A percentile compares a stretch with the other conserved stretches of the same genome.
phyloP scores from a whole-genome alignment of 176 grass and related monocot species.

The Aegilops umbellulata region DNA sequence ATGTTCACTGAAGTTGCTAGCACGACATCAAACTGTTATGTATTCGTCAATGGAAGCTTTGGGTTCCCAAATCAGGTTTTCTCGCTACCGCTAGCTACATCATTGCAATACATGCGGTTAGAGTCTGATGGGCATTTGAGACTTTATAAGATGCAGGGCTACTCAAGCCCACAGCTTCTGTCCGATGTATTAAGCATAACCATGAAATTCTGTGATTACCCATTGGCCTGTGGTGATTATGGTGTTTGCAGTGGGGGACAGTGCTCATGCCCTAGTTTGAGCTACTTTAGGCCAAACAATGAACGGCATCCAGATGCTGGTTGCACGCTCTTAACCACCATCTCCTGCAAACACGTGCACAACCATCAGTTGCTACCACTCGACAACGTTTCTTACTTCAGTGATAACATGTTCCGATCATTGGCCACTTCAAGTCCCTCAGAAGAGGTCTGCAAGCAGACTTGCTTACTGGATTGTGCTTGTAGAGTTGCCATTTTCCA shows the following conservation, averaged over 20 bases:
- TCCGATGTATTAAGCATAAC: neutral
- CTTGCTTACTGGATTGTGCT: conserved; percentile 30
- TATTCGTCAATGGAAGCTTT: conserved; percentile 35
- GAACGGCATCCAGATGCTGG: conserved; percentile 27
- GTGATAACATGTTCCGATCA: conserved; percentile 5
- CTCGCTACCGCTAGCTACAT: neutral
- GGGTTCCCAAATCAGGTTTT: conserved; percentile 3
- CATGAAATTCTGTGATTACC: conserved; percentile 33
- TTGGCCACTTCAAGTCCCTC: neutral
- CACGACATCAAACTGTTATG: conserved; percentile 4
- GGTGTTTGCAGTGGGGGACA: conserved; percentile 31
- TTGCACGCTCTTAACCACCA: conserved; percentile 15
- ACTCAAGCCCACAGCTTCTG: neutral
- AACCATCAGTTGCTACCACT: conserved; percentile 17
- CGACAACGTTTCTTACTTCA: conserved; percentile 29
- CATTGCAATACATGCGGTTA: conserved; percentile 25
- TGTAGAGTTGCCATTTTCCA: conserved; percentile 25
- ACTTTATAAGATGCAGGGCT: neutral
- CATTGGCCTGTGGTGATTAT: conserved; percentile 29
- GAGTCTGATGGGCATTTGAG: conserved; percentile 32
- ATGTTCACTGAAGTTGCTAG: neutral
- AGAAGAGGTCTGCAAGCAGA: conserved; percentile 6
- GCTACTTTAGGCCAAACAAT: conserved; percentile 17
- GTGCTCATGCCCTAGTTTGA: conserved; percentile 30
- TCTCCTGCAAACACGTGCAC: neutral